A percentile compares a stretch with the other conserved stretches of the same genome.
Conservation (phyloP, 495 filamentous ascomycete genomes). For the Rhypophila decipiens region DNA sequence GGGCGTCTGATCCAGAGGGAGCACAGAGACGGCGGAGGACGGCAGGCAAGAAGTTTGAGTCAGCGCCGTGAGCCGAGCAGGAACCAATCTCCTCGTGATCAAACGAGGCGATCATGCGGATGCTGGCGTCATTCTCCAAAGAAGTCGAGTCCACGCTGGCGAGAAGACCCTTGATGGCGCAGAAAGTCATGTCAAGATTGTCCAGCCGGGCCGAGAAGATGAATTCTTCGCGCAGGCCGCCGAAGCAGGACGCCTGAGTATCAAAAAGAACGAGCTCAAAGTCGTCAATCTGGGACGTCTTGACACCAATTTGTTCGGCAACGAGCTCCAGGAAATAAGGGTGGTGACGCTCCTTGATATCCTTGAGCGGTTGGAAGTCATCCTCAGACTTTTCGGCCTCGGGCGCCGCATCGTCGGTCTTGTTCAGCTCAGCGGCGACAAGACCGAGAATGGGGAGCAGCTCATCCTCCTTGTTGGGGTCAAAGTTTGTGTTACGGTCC, state of each 20-base stretch:
- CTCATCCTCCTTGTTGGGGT: constrained; percentile 95
- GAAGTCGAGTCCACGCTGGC: constrained; percentile 58
- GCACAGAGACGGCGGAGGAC: constrained; percentile 83
- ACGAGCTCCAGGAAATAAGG: constrained; percentile 78
- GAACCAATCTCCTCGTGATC: constrained; percentile 98
- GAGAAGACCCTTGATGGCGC: constrained; percentile 74
- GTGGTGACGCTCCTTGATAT: constrained; percentile 80
- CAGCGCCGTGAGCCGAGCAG: constrained; percentile 82
- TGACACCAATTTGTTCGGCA: constrained; percentile 67
- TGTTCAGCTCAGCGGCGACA: constrained; percentile 79
- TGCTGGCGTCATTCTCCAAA: constrained; percentile 68
- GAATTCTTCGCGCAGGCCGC: constrained; percentile 87
- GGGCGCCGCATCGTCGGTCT: constrained; percentile 34
- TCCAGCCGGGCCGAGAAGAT: constrained; percentile 91
- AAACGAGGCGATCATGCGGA: constrained; percentile 86
- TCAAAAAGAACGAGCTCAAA: constrained; percentile 97
- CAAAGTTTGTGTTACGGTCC: constrained; percentile 73
- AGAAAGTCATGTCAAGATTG: constrained; percentile 93
- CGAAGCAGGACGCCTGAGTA: constrained; percentile 81
- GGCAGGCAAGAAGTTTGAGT: constrained; percentile 85
- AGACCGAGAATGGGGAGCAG: constrained; percentile 89
- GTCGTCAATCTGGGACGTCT: constrained; percentile 69
- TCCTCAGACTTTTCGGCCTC: constrained; percentile 35
- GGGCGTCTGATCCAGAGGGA: constrained; percentile 61
- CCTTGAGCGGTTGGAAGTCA: constrained; percentile 64